Base-by-base conservation (phyloP, 1,284 basidiomycete genomes). In the Phenoliferia sp. region DNA sequence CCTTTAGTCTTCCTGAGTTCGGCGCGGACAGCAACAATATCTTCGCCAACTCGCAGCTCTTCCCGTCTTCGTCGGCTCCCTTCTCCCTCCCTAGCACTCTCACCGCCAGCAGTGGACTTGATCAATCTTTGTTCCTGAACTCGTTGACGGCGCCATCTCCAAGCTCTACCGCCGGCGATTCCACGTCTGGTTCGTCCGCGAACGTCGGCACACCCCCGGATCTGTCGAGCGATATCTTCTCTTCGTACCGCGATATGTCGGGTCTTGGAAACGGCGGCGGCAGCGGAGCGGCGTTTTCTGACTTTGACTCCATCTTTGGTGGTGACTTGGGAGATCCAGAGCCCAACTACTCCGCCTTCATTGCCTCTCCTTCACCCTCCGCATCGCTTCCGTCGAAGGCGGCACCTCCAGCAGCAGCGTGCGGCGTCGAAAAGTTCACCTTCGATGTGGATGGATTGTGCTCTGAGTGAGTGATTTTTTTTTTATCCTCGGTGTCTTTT, bases 371-470 rank as follows among this genome's bases (percentile, higher is more conserved):
- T 17, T 60, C 64, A 3, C 36, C 39, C n/a, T 61, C 59, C 39
- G 52, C 33, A 26, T 32, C 39, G 36, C 29, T 33, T 48, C n/a
- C 39, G 17, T 28, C 48, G 34, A 33, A 16, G 29, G 26, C 32
- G 19, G 33, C 54, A 7, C 52, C 60, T 0, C 17, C 55, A 36
- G 3, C 26, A 31, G 10, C 63, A 7, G 32, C 9, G 17, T 65
- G 64, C 58, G 44, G n/a, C 22, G 64, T 61, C n/a, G 62, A 61
- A 52, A 70, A 68, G 61, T 73, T 54, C 59, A 62, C 67, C 39
- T 73, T 73, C 54, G 72, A 73, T 48, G 57, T 73, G 59, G 72
- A 73, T 33, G 62, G 63, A 1, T 54, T 73, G 19, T 73, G 72
- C 55, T 31, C 62, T 2, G 72, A 73, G 69, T 70, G 58, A 36